phyloP scores from a whole-genome alignment of 441 rosid species.

The Biscutella auriculata region DNA sequence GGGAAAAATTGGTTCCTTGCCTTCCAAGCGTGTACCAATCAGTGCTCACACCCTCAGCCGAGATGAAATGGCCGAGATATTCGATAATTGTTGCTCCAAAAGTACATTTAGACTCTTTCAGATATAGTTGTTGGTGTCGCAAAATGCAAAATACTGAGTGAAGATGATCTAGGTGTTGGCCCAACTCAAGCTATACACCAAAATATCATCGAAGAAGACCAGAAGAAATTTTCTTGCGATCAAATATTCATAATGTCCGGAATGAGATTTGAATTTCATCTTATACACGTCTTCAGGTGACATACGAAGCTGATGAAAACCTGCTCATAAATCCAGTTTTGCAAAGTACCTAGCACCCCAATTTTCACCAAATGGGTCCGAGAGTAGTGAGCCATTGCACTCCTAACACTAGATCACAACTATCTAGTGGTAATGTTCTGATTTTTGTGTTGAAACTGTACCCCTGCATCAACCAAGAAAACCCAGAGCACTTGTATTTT shows the following conservation, averaged over 20 bases:
- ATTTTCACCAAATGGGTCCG: not conserved
- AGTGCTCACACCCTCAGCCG: too few species aligned
- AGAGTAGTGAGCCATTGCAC: not conserved
- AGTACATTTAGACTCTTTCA: too few species aligned
- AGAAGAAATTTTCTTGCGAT: not conserved
- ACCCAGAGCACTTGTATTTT: not conserved
- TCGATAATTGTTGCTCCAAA: too few species aligned
- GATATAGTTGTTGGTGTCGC: too few species aligned
- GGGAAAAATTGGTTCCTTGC: too few species aligned
- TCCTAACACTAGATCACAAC: not conserved
- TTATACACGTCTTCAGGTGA: not conserved
- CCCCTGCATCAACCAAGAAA: not conserved
- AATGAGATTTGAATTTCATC: not conserved
- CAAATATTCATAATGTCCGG: not conserved
- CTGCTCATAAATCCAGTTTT: too few species aligned
- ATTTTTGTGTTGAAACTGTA: not conserved
- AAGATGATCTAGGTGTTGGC: not conserved
- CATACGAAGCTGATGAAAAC: not conserved
- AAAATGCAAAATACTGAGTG: not conserved
- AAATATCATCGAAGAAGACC: not conserved
- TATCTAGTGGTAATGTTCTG: not conserved
- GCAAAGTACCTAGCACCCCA: too few species aligned
- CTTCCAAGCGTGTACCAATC: too few species aligned
- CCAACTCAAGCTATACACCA: not conserved
- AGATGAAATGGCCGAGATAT: too few species aligned